Evolutionary conservation across 192 early-diverging fungal genomes (phyloP), one percentile per base, ranked within the genome.

Genomic region (Coemansia asiatica): DNA sequence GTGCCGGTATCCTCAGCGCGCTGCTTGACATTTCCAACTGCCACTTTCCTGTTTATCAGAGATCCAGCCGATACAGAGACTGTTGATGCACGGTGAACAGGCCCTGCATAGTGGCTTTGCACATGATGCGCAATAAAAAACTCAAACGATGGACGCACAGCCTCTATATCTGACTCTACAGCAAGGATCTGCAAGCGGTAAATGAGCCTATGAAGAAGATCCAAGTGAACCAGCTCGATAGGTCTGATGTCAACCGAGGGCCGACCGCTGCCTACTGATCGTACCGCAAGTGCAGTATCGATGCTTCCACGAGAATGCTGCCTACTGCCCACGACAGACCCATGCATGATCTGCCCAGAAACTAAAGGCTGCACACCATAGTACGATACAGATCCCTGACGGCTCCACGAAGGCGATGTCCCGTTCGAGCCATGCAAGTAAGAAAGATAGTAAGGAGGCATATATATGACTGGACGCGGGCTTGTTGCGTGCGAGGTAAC

Each of bases 111-210:
- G 12, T 69, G 56, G 25, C 65, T 61, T 15, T 67, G 67, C 4
- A 35, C 67, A 25, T 68, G 73, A 40, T 57, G 79, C 9, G 68
- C 53, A 23, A 75, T 59, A 66, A 75, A 75, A 40, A 75, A 72
- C 33, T 81, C 73, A 53, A 75, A 75, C 25, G 79, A 75, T 1
- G 79, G 73, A 8, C 63, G 57, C 16, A 81, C 69, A 0, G 60
- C 51, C 23, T 36, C 60, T 7, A 59, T 29, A 18, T 75, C 73
- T 22, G 73, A 60, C 50, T 81, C 79, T 7, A 66, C 59, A 12
- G 79, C 79, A 31, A 81, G 55, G 4, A 81, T 81, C 19, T 66
- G 64, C 51, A 81, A 54, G 12, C 79, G 79, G 16, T 81, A 81
- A 10, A 61, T 36, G 16, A 81, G 61, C 44, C 70, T 66, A 48